These are phyloP conservation scores for Arthrocladium fulminans DNA, from an alignment of 2,329 filamentous ascomycete species.

Conservation along the genomic window DNA sequence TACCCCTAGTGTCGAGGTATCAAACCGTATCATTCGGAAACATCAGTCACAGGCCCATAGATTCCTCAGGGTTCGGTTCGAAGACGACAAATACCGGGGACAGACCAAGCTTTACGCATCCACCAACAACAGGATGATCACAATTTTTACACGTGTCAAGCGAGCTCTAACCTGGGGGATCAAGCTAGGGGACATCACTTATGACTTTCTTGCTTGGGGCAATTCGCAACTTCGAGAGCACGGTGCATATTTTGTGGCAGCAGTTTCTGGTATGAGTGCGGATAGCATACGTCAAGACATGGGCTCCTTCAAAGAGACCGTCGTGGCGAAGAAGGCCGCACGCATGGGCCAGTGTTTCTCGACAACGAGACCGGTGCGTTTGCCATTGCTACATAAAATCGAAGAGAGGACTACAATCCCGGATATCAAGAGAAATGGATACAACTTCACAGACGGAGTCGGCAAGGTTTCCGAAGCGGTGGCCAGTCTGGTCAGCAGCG, in stretches of 20 bases:
- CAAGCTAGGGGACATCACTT: slow-evolving; percentile 68
- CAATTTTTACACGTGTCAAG: slow-evolving; percentile 65
- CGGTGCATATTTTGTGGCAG: slow-evolving; percentile 83
- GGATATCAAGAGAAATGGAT: slow-evolving; percentile 61
- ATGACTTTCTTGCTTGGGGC: slow-evolving; percentile 85
- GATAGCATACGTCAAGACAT: slow-evolving; percentile 75
- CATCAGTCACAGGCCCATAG: slow-evolving; percentile 62
- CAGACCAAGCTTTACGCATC: slow-evolving; percentile 53
- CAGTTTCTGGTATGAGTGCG: slow-evolving; percentile 54
- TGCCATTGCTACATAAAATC: slow-evolving; percentile 8
- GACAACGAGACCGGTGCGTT: slow-evolving; percentile 56
- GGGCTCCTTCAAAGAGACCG: slow-evolving; percentile 76
- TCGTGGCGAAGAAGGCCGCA: slow-evolving; percentile 83
- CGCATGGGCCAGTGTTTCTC: slow-evolving; percentile 93
- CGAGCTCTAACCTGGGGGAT: slow-evolving; percentile 70
- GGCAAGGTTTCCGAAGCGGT: slow-evolving; percentile 80
- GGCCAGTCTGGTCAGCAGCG: slow-evolving; percentile 61
- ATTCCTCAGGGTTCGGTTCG: slow-evolving; percentile 83
- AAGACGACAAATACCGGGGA: slow-evolving; percentile 57
- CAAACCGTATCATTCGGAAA: slow-evolving; percentile 74
- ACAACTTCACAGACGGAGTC: slow-evolving; percentile 82
- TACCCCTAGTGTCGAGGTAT: slow-evolving; percentile 72
- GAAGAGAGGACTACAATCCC: slow-evolving; percentile 46
- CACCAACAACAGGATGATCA: slow-evolving; percentile 51
- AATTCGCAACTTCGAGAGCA: slow-evolving; percentile 92